These are phyloP conservation scores for Ophiostoma montium DNA, from an alignment of 2,329 filamentous ascomycete species.

Conservation along the genomic window DNA sequence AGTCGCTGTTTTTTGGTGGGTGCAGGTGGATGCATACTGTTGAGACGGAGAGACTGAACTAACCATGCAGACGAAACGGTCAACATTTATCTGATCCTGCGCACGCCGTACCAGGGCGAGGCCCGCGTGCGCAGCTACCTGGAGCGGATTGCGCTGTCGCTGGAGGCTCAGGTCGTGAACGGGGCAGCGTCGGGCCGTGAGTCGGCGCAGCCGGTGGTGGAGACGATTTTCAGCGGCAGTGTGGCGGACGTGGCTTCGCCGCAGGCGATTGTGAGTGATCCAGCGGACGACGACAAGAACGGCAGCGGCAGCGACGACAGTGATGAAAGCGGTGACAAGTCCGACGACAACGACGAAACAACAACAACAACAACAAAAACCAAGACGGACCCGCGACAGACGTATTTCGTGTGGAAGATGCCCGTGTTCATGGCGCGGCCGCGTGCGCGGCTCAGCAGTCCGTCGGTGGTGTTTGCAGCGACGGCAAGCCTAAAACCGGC, in stretches of 20 bases:
- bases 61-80: slow-evolving; percentile 56
- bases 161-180: slow-evolving; percentile 54
- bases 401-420: slow-evolving; percentile 47
- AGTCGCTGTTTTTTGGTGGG: slow-evolving; percentile 60
- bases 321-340: no score
- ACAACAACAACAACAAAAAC: slow-evolving; percentile 12
- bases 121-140: slow-evolving; percentile 43
- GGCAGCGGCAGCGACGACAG: background rate
- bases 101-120: slow-evolving; percentile 46
- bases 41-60: background rate
- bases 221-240: slow-evolving; percentile 44
- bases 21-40: slow-evolving; percentile 16
- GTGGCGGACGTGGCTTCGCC: slow-evolving; percentile 36
- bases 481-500: slow-evolving; percentile 45
- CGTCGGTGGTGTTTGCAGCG: slow-evolving; percentile 50
- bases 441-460: slow-evolving; percentile 50
- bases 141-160: slow-evolving; percentile 45
- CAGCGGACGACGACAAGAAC: slow-evolving; percentile 20
- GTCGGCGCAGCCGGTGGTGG: slow-evolving; percentile 32
- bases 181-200: slow-evolving; percentile 31
- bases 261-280: slow-evolving; percentile 33
- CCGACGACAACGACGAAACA: no score
- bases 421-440: slow-evolving; percentile 44
- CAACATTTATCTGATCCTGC: slow-evolving; percentile 53
- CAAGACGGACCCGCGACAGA: slow-evolving; percentile 21